Evolutionary conservation across 148 eudicot genomes (phyloP).

Genomic region (Pouteria glomerata): DNA sequence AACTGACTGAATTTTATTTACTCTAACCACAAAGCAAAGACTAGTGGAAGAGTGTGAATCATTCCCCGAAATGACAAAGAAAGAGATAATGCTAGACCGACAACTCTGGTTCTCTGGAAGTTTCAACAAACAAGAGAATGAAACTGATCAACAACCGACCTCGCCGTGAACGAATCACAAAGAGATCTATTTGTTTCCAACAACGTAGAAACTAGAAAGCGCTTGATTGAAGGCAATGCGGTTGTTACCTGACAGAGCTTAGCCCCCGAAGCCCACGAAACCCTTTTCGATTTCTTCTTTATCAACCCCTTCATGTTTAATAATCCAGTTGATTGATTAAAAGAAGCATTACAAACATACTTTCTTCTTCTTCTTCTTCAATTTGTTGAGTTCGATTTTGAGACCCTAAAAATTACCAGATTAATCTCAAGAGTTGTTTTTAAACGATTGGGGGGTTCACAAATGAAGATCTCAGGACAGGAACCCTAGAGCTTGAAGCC

Average conservation of each 20-base stretch:
- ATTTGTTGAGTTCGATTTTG: too few relatives aligned
- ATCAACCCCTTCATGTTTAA: background rate
- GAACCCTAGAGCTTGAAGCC: too few relatives aligned
- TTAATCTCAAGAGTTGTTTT: too few relatives aligned
- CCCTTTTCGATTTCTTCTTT: slow-evolving; percentile 23
- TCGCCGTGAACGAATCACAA: slow-evolving; percentile 1
- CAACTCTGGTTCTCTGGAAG: background rate
- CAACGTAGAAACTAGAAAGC: background rate
- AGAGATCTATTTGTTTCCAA: background rate
- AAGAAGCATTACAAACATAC: too few relatives aligned
- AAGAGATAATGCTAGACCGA: background rate
- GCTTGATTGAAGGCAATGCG: background rate
- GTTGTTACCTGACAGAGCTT: slow-evolving; percentile 32
- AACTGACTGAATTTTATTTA: background rate
- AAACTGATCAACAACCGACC: too few relatives aligned
- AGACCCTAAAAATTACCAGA: too few relatives aligned
- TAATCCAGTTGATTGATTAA: background rate
- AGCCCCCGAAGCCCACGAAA: slow-evolving; percentile 33
- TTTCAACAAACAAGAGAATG: background rate
- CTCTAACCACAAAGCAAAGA: slow-evolving; percentile 4
- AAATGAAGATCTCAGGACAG: too few relatives aligned
- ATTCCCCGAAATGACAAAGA: background rate
- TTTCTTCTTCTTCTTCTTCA: too few relatives aligned
- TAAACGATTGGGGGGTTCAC: too few relatives aligned
- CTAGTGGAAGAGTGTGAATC: background rate